Conservation (phyloP, 1,284 basidiomycete species). For the Ceratobasidium sp. region DNA sequence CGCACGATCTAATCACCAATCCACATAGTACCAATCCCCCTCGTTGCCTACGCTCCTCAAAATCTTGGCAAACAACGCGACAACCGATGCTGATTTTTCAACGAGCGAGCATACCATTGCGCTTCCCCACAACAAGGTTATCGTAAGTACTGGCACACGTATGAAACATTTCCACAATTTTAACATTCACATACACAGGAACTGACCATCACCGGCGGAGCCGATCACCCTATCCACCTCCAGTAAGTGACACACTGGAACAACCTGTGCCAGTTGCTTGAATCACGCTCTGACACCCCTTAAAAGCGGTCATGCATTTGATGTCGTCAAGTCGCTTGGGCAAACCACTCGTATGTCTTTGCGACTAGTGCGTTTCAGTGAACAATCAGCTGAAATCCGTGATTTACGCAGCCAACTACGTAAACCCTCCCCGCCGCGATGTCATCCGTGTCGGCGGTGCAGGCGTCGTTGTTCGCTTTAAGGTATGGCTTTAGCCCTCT, state of each 20-base stretch:
- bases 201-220: slow-evolving; percentile 40
- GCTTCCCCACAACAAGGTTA: slow-evolving; percentile 36
- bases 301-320: slow-evolving; percentile 29
- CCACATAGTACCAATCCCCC: slow-evolving; percentile 21
- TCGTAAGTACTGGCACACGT: slow-evolving; percentile 1
- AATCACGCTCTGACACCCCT: neutral
- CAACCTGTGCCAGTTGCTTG: neutral
- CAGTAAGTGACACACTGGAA: slow-evolving; percentile 5
- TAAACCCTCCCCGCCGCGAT: slow-evolving; percentile 43
- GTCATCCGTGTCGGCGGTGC: slow-evolving; percentile 33
- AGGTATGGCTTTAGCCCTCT: neutral
- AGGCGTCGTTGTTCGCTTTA: slow-evolving; percentile 34
- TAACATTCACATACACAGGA: neutral
- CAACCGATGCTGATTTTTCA: slow-evolving; percentile 29
- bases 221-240: slow-evolving; percentile 41
- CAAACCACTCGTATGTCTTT: slow-evolving; percentile 26
- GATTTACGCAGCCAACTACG: slow-evolving; percentile 32
- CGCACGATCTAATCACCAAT: neutral
- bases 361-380: neutral
- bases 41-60: slow-evolving; percentile 29
- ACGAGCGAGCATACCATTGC: slow-evolving; percentile 34
- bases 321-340: slow-evolving; percentile 38
- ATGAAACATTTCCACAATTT: neutral
- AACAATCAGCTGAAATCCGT: neutral
- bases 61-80: slow-evolving; percentile 42